These are phyloP conservation scores for Cardamine chenopodiifolia DNA, from an alignment of 345 rosid species.

Conservation along the genomic window DNA sequence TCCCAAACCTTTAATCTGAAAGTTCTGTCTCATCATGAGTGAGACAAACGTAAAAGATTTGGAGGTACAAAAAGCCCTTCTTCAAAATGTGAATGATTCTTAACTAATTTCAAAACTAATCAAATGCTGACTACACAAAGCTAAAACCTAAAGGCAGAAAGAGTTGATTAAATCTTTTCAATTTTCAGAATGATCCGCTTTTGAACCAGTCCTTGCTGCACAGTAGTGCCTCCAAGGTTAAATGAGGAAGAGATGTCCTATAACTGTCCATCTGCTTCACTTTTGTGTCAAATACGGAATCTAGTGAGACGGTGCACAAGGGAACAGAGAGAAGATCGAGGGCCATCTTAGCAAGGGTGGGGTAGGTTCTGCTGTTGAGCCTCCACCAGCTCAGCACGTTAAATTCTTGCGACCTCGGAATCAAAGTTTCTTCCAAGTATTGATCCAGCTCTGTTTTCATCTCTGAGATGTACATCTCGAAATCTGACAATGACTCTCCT, in stretches of 20 bases:
- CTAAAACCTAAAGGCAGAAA: neutral
- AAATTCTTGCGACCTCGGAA: slow-evolving; percentile 61
- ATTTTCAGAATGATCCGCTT: slow-evolving; percentile 4
- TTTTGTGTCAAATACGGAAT: slow-evolving; percentile 55
- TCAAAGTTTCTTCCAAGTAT: slow-evolving; percentile 62
- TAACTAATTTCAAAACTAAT: neutral
- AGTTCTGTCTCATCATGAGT: slow-evolving; percentile 55
- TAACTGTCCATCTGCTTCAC: slow-evolving; percentile 65
- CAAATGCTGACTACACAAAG: neutral
- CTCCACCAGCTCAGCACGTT: slow-evolving; percentile 82
- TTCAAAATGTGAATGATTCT: neutral
- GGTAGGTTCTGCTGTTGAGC: slow-evolving; percentile 60
- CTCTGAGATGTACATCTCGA: slow-evolving; percentile 63
- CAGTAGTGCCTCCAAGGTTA: slow-evolving; percentile 73
- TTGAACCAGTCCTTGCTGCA: slow-evolving; percentile 76
- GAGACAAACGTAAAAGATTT: neutral
- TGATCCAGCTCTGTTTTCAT: slow-evolving; percentile 73
- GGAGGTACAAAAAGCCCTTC: neutral
- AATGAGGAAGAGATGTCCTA: slow-evolving; percentile 58
- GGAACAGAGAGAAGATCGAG: slow-evolving; percentile 65
- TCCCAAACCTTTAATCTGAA: slow-evolving; percentile 83
- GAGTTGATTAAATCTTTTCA: neutral
- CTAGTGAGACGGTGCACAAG: slow-evolving; percentile 46
- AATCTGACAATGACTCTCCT: slow-evolving; percentile 57
- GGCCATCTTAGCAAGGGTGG: slow-evolving; percentile 76